A percentile compares a stretch with the other conserved stretches of the same genome.
These are phyloP conservation scores for Ensete glaucum DNA, from an alignment of 176 grass and related monocot genomes.

Conservation along the genomic window DNA sequence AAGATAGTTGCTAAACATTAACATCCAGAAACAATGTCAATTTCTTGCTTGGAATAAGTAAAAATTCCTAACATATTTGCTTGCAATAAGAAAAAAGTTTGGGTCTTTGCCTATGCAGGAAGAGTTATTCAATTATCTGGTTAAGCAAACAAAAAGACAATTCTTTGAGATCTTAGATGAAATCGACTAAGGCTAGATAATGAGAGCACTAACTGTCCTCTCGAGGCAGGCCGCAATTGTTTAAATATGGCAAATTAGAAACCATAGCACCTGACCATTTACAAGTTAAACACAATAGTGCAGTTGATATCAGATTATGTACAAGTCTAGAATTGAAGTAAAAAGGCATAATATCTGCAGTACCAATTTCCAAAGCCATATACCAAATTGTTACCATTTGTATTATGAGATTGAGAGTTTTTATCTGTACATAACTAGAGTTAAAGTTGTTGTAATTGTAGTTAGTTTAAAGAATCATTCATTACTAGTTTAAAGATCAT, in stretches of 20 bases:
- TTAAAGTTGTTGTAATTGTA: too few species aligned
- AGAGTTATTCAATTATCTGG: neutral
- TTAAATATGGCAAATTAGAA: neutral
- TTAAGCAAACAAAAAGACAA: neutral
- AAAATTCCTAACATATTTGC: neutral
- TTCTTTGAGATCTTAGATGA: too few species aligned
- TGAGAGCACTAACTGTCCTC: neutral
- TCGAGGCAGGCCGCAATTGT: neutral
- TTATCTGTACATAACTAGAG: too few species aligned
- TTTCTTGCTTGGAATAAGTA: neutral
- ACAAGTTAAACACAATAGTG: too few species aligned
- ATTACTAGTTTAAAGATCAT: too few species aligned
- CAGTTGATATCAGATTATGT: too few species aligned
- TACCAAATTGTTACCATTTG: too few species aligned
- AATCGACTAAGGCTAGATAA: neutral
- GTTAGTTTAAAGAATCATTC: too few species aligned
- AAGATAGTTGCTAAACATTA: constrained; percentile 1
- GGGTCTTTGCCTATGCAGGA: neutral
- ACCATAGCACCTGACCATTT: neutral
- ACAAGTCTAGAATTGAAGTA: too few species aligned
- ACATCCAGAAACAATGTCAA: neutral
- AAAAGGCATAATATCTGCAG: too few species aligned
- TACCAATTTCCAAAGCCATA: too few species aligned
- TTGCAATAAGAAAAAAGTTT: neutral
- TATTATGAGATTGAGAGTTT: too few species aligned